A percentile compares a stretch with the other conserved stretches of the same genome.
These are phyloP conservation scores for Botrytis byssoidea DNA, from an alignment of 2,329 filamentous ascomycete species.

Conservation along the genomic window DNA sequence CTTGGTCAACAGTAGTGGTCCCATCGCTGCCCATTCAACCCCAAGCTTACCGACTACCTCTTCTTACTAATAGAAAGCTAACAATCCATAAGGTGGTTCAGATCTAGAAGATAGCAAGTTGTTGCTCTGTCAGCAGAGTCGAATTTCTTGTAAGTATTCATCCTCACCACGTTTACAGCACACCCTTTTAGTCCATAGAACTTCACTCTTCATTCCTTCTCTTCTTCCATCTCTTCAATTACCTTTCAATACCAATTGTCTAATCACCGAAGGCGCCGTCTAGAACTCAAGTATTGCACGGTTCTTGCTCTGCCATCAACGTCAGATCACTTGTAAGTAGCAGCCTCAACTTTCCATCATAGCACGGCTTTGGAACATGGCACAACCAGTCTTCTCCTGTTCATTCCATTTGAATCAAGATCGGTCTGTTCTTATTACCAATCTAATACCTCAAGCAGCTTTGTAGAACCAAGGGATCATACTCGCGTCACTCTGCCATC, in stretches of 20 bases:
- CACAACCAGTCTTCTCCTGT: neutral
- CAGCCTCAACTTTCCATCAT: neutral
- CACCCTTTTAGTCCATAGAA: neutral
- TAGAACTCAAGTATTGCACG: neutral
- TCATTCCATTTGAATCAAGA: too few relatives aligned
- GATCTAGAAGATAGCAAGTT: neutral
- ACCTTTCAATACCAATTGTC: neutral
- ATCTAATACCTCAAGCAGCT: neutral
- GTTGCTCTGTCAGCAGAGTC: neutral
- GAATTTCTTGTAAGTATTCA: neutral
- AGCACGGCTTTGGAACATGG: neutral
- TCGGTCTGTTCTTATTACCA: neutral
- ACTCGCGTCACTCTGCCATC: neutral
- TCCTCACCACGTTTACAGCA: neutral
- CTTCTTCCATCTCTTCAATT: neutral
- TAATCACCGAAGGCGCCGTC: neutral
- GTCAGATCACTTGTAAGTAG: neutral
- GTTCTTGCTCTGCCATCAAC: neutral
- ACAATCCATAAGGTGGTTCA: neutral
- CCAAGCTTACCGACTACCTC: neutral
- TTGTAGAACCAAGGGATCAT: neutral
- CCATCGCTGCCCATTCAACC: neutral
- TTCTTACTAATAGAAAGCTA: neutral
- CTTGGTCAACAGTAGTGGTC: neutral
- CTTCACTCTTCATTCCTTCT: neutral